A percentile compares a stretch with the other conserved stretches of the same genome.
phyloP scores from a whole-genome alignment of 2,329 filamentous ascomycete species.

The Bipolaris oryzae region DNA sequence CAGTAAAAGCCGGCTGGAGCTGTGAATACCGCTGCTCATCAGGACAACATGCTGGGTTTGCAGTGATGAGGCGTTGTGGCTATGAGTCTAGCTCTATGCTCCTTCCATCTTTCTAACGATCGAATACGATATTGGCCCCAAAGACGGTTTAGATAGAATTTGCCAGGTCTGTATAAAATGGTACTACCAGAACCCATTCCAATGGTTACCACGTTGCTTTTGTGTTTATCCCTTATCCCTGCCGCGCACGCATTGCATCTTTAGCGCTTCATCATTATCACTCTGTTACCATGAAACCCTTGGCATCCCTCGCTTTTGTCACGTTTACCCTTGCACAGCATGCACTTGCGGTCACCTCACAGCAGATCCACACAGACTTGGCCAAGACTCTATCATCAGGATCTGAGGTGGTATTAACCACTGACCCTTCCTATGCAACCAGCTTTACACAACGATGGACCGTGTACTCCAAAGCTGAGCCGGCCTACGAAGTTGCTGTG shows the following conservation, averaged over 20 bases:
- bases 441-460: constrained; percentile 5
- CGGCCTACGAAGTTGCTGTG: neutral
- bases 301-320: neutral
- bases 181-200: neutral
- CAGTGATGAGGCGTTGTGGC: neutral
- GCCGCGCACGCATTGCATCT: no score
- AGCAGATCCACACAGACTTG: constrained; percentile 6
- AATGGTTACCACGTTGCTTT: neutral
- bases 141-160: neutral
- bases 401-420: neutral
- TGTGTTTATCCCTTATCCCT: neutral
- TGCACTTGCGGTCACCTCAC: constrained; percentile 1
- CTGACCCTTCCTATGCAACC: neutral
- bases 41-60: neutral
- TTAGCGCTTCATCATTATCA: no score
- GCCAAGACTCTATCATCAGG: neutral
- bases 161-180: neutral
- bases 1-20: neutral
- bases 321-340: neutral
- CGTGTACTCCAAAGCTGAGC: neutral
- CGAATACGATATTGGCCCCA: neutral
- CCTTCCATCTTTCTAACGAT: neutral
- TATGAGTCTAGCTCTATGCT: neutral
- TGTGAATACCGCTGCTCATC: neutral
- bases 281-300: neutral